These are phyloP conservation scores for Rhododendron mucronatum DNA, from an alignment of 148 eudicot species.

Conservation along the genomic window DNA sequence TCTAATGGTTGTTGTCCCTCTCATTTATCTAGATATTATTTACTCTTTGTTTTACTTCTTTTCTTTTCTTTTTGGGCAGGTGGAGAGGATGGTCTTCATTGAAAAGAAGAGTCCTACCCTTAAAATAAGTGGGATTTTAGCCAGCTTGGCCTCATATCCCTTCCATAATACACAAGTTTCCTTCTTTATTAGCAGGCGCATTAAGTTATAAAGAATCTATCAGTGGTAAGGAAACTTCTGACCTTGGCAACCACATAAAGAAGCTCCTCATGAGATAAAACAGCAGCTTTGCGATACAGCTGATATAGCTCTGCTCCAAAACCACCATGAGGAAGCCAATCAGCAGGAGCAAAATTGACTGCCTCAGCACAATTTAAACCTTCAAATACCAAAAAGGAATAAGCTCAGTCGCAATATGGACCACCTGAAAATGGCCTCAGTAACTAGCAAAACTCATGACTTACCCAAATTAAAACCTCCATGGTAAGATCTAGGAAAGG, in stretches of 20 bases:
- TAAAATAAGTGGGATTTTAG: not conserved
- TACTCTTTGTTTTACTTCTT: not conserved
- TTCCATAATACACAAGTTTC: not conserved
- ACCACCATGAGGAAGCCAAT: slow-evolving; percentile 99
- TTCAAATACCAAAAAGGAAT: slow-evolving; percentile 23
- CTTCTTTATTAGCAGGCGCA: not conserved
- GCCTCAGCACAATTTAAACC: slow-evolving; percentile 99
- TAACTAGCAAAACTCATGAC: slow-evolving; percentile 17
- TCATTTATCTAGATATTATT: not conserved
- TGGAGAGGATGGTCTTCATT: not conserved
- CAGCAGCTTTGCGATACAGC: slow-evolving; percentile 84
- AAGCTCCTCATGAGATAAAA: slow-evolving; percentile 94
- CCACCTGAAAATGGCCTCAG: slow-evolving; percentile 6
- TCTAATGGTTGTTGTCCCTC: not conserved
- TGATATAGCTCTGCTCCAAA: slow-evolving; percentile 89
- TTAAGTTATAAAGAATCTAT: not conserved
- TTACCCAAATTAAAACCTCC: slow-evolving; percentile 96
- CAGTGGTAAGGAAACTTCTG: slow-evolving; percentile 14
- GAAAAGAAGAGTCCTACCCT: not conserved
- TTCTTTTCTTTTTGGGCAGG: not conserved
- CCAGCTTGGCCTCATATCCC: not conserved
- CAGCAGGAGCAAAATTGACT: slow-evolving; percentile 99
- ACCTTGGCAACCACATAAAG: slow-evolving; percentile 94
- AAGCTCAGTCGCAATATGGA: slow-evolving; percentile 4
- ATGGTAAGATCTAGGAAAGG: slow-evolving; percentile 97